A percentile compares a stretch with the other conserved stretches of the same genome.
Conservation (phyloP, 352 stramenopile species). For the Pythium grandisporangium region DNA sequence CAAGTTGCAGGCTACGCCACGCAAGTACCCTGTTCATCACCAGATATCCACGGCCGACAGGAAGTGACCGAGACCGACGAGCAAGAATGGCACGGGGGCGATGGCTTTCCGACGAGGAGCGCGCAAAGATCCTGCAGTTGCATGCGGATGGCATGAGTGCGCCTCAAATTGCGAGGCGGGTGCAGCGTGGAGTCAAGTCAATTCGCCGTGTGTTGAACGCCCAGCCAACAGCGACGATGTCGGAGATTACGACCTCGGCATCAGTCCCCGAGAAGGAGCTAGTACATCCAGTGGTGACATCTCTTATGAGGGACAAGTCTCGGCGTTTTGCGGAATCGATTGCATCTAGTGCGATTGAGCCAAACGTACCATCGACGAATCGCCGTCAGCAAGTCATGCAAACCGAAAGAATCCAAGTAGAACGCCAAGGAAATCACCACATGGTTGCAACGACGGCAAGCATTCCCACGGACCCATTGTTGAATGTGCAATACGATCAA, state of each 20-base stretch:
- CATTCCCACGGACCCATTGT: too few relatives aligned
- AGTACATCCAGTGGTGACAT: neutral
- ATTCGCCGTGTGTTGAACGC: constrained; percentile 8
- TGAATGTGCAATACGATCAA: too few relatives aligned
- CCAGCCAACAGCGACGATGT: neutral
- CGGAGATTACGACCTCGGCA: neutral
- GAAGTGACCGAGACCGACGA: neutral
- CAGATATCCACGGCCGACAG: too few relatives aligned
- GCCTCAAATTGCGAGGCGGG: constrained; percentile 18
- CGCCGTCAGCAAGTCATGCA: neutral
- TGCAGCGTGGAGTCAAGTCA: constrained; percentile 13
- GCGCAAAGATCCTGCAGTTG: constrained; percentile 25
- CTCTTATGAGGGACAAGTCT: too few relatives aligned
- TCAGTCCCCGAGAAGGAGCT: neutral
- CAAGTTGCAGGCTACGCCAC: too few relatives aligned
- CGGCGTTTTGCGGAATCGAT: too few relatives aligned
- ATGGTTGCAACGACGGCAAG: too few relatives aligned
- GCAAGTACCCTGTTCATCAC: too few relatives aligned
- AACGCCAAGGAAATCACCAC: too few relatives aligned
- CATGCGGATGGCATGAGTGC: constrained; percentile 24
- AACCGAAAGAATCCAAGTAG: too few relatives aligned
- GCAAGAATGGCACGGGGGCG: constrained; percentile 27
- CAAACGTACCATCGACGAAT: neutral
- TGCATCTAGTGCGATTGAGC: too few relatives aligned
- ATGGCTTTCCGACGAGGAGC: constrained; percentile 31